Percentiles rank a stretch among this genome's conserved stretches.
phyloP scores from a whole-genome alignment of 2,329 filamentous ascomycete species.

The Cladosporium sp. region DNA sequence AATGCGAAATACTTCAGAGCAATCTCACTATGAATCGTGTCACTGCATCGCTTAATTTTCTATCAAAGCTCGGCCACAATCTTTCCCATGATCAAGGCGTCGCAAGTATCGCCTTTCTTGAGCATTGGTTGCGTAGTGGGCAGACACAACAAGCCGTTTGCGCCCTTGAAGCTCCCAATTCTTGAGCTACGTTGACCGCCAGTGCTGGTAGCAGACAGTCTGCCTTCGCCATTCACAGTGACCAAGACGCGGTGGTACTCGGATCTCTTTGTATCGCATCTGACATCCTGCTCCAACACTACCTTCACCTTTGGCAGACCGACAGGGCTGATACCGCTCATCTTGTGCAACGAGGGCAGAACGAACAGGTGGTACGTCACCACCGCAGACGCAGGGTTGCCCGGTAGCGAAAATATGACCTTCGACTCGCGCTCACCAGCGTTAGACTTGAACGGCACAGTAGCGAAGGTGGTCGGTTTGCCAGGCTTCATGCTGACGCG shows the following conservation, averaged over 20 bases:
- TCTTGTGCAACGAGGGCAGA: constrained; percentile 78
- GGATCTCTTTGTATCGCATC: constrained; percentile 71
- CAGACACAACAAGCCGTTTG: constrained; percentile 82
- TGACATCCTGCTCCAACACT: constrained; percentile 69
- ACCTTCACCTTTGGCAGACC: constrained; percentile 76
- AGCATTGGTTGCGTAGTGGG: constrained; percentile 66
- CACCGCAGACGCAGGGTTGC: constrained; percentile 89
- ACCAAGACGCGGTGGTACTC: constrained; percentile 92
- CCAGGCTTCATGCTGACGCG: constrained; percentile 97
- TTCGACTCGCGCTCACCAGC: constrained; percentile 62
- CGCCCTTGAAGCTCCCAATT: constrained; percentile 84
- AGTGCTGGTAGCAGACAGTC: constrained; percentile 75
- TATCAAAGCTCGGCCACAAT: constrained; percentile 41
- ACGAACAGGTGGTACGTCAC: constrained; percentile 96
- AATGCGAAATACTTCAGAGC: constrained; percentile 7
- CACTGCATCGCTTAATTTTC: background rate
- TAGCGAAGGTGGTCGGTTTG: constrained; percentile 96
- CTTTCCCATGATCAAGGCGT: constrained; percentile 76
- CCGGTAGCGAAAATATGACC: constrained; percentile 85
- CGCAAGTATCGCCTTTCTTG: constrained; percentile 68
- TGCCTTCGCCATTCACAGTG: constrained; percentile 63
- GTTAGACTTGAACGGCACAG: constrained; percentile 64
- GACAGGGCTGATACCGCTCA: constrained; percentile 66
- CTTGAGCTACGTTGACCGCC: constrained; percentile 87
- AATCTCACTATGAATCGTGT: background rate